Conservation (phyloP, 164 flowering plant species). For the Chloranthus sessilifolius region DNA sequence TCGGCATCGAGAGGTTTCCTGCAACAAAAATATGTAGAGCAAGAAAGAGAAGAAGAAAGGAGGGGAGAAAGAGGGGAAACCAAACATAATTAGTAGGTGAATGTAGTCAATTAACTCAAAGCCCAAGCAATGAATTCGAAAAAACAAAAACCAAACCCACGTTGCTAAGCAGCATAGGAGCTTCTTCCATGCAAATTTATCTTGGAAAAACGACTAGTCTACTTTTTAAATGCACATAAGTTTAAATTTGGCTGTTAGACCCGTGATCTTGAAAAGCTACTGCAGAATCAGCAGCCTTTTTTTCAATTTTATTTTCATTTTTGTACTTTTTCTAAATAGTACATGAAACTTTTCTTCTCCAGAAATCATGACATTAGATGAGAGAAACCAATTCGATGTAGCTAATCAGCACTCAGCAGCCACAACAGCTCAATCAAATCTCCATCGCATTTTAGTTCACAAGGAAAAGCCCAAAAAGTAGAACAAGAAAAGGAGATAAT, state of each 20-base stretch:
- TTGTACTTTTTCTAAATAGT: not conserved
- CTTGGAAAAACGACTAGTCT: too few relatives aligned
- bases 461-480: not conserved
- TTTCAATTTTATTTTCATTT: too few relatives aligned
- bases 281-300: constrained; percentile 1
- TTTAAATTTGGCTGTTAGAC: too few relatives aligned
- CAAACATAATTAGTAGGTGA: not conserved
- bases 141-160: not conserved
- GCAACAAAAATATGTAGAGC: constrained; percentile 8
- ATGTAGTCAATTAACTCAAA: too few relatives aligned
- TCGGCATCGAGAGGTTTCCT: constrained; percentile 18
- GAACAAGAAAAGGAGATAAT: not conserved
- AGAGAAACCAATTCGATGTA: not conserved
- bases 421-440: not conserved
- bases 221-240: too few relatives aligned
- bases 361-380: not conserved
- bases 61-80: not conserved
- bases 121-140: too few relatives aligned
- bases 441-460: not conserved
- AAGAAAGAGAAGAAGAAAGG: not conserved
- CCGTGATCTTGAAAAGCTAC: constrained; percentile 5
- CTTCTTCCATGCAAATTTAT: too few relatives aligned
- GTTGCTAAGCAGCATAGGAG: not conserved
- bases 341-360: not conserved
- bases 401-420: not conserved